Evolutionary conservation across 768 basidiomycete species (phyloP), one percentile per base, ranked within the genome.

Genomic region (Agaricus subrufescens): DNA sequence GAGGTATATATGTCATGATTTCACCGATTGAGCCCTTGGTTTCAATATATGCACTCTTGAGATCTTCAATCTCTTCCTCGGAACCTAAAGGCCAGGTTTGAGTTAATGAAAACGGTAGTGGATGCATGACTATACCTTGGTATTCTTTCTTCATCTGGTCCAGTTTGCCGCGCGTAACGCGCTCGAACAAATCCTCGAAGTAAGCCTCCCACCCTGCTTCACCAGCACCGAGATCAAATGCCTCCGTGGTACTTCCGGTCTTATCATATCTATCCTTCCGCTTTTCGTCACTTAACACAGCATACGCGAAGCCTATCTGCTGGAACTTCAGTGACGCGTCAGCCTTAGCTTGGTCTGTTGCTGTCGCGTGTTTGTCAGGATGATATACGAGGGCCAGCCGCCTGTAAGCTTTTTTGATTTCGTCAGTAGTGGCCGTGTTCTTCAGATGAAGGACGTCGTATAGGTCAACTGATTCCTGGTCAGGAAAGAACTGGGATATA

Each of bases 121-220:
- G 6, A 23, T 10, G 12, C 30, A n/a, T 53, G 12, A 43, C 57
- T 66, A 31, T 57, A 89, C 97, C 93, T 78, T 98, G 94, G 70
- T 99, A 99, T 64, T 85, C 86, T 62, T 85, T 85, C 81, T 92
- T 96, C 83, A 96, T 84, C 68, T 97, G 91, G 61, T 98, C 94
- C 52, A 99, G 75, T 68, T 85, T 89, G 58, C 83, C 86, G 59
- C 86, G 81, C 54, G 94, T 95, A 26, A 96, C 89, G 52, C 85
- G 80, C 58, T 95, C 89, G 61, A 94, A 97, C 61, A 97, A 72
- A 55, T 86, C 86, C 67, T 88, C 89, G 63, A 98, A 99, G 71
- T 99, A 99, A 5, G 89, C 83, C 65, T 94, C 92, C 97, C 97
- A 99, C 1, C 93, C 91, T 58, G 86, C 89, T 57, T 89, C 91